Evolutionary conservation across 2,329 filamentous ascomycete genomes (phyloP).

Genomic region (Trichophyton equinum): DNA sequence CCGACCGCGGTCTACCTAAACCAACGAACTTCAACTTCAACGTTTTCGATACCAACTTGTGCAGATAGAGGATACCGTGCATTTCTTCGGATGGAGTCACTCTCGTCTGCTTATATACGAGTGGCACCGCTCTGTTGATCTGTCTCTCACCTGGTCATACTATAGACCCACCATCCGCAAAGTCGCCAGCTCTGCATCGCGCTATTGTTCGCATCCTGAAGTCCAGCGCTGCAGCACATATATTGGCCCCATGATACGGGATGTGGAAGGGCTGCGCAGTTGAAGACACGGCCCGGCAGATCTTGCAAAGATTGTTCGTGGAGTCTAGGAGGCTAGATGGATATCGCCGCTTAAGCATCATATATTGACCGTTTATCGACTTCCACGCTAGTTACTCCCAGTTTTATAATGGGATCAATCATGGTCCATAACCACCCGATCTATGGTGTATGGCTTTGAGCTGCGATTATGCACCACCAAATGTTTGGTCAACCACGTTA

Average conservation of each 20-base stretch:
- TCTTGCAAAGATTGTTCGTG: not conserved
- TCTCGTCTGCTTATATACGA: conserved; percentile 15
- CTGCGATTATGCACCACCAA: no score
- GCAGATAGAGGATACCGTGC: no score
- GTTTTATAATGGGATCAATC: no score
- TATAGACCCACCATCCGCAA: not conserved
- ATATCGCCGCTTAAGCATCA: not conserved
- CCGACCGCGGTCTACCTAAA: no score
- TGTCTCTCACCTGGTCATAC: conserved; percentile 13
- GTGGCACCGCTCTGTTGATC: conserved; percentile 11
- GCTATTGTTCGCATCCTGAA: not conserved
- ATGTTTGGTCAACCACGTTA: no score
- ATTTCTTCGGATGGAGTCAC: conserved; percentile 7
- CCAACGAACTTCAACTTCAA: no score
- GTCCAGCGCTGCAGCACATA: not conserved
- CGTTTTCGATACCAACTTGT: no score
- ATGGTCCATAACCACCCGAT: no score
- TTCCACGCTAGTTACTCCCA: no score
- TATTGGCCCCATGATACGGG: not conserved
- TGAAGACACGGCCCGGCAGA: not conserved
- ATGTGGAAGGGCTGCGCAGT: not conserved
- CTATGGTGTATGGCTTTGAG: no score
- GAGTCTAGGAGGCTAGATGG: not conserved
- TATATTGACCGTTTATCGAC: no score
- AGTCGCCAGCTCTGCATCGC: not conserved